phyloP scores from a whole-genome alignment of 2,329 filamentous ascomycete genomes.

The Fusarium clavum region DNA sequence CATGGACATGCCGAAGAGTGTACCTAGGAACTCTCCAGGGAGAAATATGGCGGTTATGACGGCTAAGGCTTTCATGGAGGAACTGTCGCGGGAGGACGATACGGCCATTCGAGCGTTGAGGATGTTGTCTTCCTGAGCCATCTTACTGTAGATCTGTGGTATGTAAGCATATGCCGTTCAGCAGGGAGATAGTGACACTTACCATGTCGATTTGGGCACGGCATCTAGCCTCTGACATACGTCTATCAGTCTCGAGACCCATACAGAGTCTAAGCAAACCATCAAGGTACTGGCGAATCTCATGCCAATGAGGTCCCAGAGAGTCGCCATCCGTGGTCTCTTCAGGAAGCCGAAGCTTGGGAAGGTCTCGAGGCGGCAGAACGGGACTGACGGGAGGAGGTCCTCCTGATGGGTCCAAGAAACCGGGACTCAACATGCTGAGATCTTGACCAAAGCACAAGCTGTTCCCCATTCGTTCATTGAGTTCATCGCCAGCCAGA shows the following conservation, averaged over 20 bases:
- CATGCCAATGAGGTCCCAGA: slow-evolving; percentile 57
- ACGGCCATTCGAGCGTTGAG: slow-evolving; percentile 57
- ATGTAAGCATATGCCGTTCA: slow-evolving; percentile 8
- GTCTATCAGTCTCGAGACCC: slow-evolving; percentile 58
- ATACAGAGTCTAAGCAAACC: slow-evolving; percentile 57
- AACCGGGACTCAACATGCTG: slow-evolving; percentile 44
- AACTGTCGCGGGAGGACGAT: slow-evolving; percentile 56
- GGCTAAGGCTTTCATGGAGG: slow-evolving; percentile 61
- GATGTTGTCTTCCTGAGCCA: slow-evolving; percentile 62
- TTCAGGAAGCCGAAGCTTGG: slow-evolving; percentile 29
- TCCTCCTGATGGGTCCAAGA: slow-evolving; percentile 38
- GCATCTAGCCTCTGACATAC: slow-evolving; percentile 60
- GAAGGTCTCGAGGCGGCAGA: slow-evolving; percentile 36
- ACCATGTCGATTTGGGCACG: slow-evolving; percentile 61
- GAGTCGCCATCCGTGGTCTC: slow-evolving; percentile 43
- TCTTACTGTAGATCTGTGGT: slow-evolving; percentile 59
- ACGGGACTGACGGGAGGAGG: slow-evolving; percentile 45
- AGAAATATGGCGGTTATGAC: slow-evolving; percentile 62
- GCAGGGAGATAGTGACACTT: slow-evolving; percentile 25
- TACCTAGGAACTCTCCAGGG: slow-evolving; percentile 59
- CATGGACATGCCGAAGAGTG: slow-evolving; percentile 61
- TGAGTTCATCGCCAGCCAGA: slow-evolving; percentile 57
- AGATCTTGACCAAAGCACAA: slow-evolving; percentile 40
- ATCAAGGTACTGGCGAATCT: slow-evolving; percentile 60
- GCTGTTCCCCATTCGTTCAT: slow-evolving; percentile 46